phyloP scores from a whole-genome alignment of 2,329 filamentous ascomycete genomes.

The Cladorrhinum sp. region DNA sequence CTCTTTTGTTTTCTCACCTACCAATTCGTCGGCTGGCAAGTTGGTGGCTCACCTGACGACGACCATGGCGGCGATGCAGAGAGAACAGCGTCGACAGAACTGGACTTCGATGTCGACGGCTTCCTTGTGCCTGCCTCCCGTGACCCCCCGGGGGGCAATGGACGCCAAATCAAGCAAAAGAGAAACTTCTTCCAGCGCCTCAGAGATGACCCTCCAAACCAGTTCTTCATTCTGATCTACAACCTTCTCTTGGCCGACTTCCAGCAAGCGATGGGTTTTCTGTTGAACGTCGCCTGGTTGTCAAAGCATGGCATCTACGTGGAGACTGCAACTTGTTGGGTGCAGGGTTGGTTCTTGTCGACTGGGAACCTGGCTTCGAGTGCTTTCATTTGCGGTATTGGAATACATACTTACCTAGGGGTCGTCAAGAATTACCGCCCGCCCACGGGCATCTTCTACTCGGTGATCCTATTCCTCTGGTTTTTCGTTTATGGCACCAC shows the following conservation, averaged over 20 bases:
- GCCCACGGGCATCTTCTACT: slow-evolving; percentile 49
- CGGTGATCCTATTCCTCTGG: slow-evolving; percentile 28
- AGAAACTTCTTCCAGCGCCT: slow-evolving; percentile 25
- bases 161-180: slow-evolving; percentile 9
- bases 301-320: slow-evolving; percentile 51
- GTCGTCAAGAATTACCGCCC: slow-evolving; percentile 56
- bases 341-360: slow-evolving; percentile 67
- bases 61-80: not conserved
- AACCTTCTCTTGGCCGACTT: slow-evolving; percentile 68
- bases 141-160: slow-evolving; percentile 22
- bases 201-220: slow-evolving; percentile 49
- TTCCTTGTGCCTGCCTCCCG: slow-evolving; percentile 30
- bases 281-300: slow-evolving; percentile 61
- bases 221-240: slow-evolving; percentile 67
- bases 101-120: slow-evolving; percentile 36
- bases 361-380: slow-evolving; percentile 64
- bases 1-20: slow-evolving; percentile 36
- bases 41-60: slow-evolving; percentile 22
- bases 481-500: not conserved
- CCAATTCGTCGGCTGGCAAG: slow-evolving; percentile 37
- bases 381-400: slow-evolving; percentile 64
- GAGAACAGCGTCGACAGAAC: slow-evolving; percentile 18
- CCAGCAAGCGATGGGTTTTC: slow-evolving; percentile 62
- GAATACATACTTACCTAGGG: slow-evolving; percentile 62
- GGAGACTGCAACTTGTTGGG: slow-evolving; percentile 52